A percentile compares a stretch with the other conserved stretches of the same genome.
Evolutionary conservation across 139 green algal genomes (phyloP).

Genomic region (Monoraphidium neglectum): DNA sequence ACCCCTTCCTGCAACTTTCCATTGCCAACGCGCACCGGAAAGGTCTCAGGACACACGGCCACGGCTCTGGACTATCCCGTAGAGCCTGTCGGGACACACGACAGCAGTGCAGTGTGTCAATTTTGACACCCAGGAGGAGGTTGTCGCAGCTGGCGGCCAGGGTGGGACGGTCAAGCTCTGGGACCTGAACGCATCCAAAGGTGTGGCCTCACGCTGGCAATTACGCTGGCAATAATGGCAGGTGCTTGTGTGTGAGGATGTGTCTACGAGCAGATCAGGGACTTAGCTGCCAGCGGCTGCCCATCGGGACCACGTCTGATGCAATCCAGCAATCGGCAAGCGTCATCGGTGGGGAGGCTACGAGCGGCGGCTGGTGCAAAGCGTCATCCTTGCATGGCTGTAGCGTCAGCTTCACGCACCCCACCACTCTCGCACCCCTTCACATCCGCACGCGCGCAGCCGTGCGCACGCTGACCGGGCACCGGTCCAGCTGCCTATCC

Average conservation of each 20-base stretch:
- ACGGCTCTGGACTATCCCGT: neutral
- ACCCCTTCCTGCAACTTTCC: neutral
- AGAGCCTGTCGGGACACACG: slow-evolving; percentile 11
- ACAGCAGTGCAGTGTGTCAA: slow-evolving; percentile 72
- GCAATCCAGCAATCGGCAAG: no score
- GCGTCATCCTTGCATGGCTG: no score
- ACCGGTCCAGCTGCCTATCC: slow-evolving; percentile 65
- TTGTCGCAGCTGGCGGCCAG: slow-evolving; percentile 68
- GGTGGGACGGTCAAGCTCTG: slow-evolving; percentile 82
- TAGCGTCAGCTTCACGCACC: neutral
- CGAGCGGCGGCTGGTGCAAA: no score
- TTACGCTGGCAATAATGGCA: no score
- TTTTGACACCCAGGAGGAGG: slow-evolving; percentile 77
- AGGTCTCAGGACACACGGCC: neutral
- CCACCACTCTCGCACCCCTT: neutral
- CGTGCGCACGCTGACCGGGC: slow-evolving; percentile 68
- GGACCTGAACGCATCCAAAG: slow-evolving; percentile 75
- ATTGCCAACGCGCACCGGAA: neutral
- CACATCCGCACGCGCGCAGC: slow-evolving; percentile 38
- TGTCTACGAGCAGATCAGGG: no score
- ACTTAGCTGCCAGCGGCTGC: no score
- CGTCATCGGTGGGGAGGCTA: no score
- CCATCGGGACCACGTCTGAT: no score
- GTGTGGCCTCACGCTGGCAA: no score
- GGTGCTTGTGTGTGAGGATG: no score